phyloP scores from a whole-genome alignment of 169 alveolate genomes.

The Plasmodium reichenowi region DNA sequence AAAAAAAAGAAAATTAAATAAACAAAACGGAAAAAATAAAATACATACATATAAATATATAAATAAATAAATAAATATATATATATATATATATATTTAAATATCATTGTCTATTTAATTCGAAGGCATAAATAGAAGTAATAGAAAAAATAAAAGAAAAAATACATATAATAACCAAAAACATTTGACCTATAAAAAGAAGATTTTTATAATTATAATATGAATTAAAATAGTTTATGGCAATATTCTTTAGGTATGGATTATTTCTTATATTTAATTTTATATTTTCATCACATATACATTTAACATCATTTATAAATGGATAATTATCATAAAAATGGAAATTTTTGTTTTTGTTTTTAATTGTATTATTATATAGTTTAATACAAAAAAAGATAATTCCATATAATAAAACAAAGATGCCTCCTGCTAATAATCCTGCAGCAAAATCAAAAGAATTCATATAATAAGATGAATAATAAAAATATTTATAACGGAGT shows the following conservation, averaged over 20 bases:
- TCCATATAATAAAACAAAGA: conserved; percentile 54
- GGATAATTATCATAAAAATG: conserved; percentile 42
- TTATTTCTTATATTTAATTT: conserved; percentile 19
- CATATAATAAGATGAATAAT: conserved; percentile 34
- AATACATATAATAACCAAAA: neutral
- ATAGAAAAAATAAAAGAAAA: conserved; percentile 42
- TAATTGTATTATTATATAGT: neutral
- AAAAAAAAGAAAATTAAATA: neutral
- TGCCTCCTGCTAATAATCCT: conserved; percentile 30
- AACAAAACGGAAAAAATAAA: neutral
- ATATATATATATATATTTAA: neutral
- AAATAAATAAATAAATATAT: neutral
- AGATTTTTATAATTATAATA: conserved; percentile 33
- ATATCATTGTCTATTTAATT: neutral
- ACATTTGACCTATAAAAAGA: conserved; percentile 23
- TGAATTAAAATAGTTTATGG: conserved; percentile 28
- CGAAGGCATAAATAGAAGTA: conserved; percentile 23
- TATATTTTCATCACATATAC: conserved; percentile 49
- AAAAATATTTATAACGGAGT: conserved; percentile 8
- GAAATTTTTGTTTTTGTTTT: conserved; percentile 28
- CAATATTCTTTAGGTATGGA: conserved; percentile 24
- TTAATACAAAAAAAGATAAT: conserved; percentile 7
- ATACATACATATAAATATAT: neutral
- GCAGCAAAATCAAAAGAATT: conserved; percentile 55
- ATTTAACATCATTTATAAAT: conserved; percentile 38